Conservation (phyloP, 2,329 filamentous ascomycete genomes). For the Penicillium capsulatum region DNA sequence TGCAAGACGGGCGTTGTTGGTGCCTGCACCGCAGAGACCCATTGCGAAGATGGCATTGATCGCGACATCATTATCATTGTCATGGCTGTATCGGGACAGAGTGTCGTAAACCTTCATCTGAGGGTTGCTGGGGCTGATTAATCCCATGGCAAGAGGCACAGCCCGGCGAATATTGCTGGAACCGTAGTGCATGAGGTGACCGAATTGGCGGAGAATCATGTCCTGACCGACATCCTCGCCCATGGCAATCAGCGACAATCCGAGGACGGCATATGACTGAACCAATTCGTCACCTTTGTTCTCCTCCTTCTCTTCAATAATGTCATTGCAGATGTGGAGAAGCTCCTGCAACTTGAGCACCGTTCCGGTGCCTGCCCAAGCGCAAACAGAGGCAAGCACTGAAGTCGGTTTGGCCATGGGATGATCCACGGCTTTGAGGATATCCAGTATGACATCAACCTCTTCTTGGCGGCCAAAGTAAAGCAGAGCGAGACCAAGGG, state of each 20-base stretch:
- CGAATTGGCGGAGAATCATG: constrained; percentile 96
- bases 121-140: constrained; percentile 94
- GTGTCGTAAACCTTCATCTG: constrained; percentile 99
- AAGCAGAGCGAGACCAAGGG: constrained; percentile 83
- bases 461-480: constrained; percentile 98
- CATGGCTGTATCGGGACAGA: constrained; percentile 92
- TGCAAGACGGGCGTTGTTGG: constrained; percentile 94
- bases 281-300: constrained; percentile 94
- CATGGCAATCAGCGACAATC: constrained; percentile 92
- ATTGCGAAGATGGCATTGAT: constrained; percentile 99
- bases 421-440: constrained; percentile 92
- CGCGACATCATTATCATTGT: constrained; percentile 96
- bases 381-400: constrained; percentile 91
- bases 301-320: constrained; percentile 88
- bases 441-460: constrained; percentile 96
- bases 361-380: constrained; percentile 95
- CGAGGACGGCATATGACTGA: constrained; percentile 92
- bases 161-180: constrained; percentile 95
- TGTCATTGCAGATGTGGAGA: constrained; percentile 95
- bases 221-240: constrained; percentile 97
- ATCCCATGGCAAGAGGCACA: constrained; percentile 91
- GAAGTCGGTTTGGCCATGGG: constrained; percentile 96
- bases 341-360: constrained; percentile 97
- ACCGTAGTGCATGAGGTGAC: constrained; percentile 98
- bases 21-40: constrained; percentile 93